Evolutionary conservation across 441 rosid genomes (phyloP), one percentile per base, ranked within the genome.

Genomic region (Eutrema salsugineum): DNA sequence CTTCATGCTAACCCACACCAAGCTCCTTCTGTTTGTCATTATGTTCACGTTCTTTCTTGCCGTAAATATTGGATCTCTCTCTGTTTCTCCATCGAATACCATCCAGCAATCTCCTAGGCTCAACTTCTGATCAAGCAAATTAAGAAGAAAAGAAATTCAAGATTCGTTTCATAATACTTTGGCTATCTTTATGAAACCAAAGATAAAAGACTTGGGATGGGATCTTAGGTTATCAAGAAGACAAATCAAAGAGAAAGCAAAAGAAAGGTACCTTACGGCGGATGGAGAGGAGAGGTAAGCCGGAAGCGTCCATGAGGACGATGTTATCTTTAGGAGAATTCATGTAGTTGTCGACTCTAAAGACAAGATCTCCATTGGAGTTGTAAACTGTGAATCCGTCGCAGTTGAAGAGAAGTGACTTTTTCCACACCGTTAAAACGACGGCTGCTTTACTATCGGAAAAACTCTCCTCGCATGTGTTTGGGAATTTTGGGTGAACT

Each of bases 401-500:
- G 77, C 99, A 90, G 80, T 88, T 91, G 80, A 94, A 90, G 27
- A 94, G 85, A 73, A 94, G 82, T 1, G 99, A 94, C 75, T 94
- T 94, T 83, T 80, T 90, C 99, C 99, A 94, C 50, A 94, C 99
- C 15, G 97, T 94, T n/a, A 94, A 68, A 19, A 81, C 84, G 28
- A 71, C 78, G 36, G 76, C 72, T 19, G 77, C 71, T 32, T 66
- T 82, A 39, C 38, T 39, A 28, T 47, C 79, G 0, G 24, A 47
- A 10, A 76, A 69, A 54, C 54, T 63, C n/a, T 39, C 56, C 4
- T 63, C 61, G 17, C 66, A 20, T 10, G 66, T 63, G 61, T 55
- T 76, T 63, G 48, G 46, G 61, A 69, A 46, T 20, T 76, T 76
- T 38, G 79, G 79, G 60, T 76, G 49, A 54, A 76, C 71, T 48